Conservation (phyloP, 2,329 filamentous ascomycete species). For the Sarocladium kiliense region DNA sequence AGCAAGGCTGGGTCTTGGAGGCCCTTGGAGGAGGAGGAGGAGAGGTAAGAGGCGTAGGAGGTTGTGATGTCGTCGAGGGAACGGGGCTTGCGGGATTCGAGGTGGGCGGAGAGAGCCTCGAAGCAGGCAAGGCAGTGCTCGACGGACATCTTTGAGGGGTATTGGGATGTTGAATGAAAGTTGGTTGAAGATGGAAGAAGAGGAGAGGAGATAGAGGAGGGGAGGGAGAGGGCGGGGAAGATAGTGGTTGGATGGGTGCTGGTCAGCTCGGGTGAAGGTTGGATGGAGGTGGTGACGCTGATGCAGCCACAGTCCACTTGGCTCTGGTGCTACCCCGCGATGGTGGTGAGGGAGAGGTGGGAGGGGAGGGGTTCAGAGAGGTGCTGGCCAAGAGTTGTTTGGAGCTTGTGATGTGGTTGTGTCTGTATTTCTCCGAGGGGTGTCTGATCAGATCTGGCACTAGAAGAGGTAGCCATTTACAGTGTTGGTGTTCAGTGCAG, state of each 20-base stretch:
- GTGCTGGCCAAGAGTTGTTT: neutral
- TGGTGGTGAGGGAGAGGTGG: neutral
- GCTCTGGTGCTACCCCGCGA: neutral
- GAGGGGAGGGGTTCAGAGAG: neutral
- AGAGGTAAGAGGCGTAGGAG: slow-evolving; percentile 46
- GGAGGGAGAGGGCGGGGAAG: neutral
- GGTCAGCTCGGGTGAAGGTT: neutral
- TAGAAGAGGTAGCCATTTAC: no score
- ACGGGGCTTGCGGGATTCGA: slow-evolving; percentile 64
- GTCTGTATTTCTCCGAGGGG: neutral
- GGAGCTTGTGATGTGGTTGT: neutral
- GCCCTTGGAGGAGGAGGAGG: slow-evolving; percentile 13
- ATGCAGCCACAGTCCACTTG: neutral
- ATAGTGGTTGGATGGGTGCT: neutral
- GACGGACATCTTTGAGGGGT: slow-evolving; percentile 29
- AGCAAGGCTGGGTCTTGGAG: slow-evolving; percentile 32
- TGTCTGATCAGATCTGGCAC: neutral
- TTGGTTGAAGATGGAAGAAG: neutral
- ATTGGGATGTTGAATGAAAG: neutral
- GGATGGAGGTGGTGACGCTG: neutral
- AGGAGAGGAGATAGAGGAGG: neutral
- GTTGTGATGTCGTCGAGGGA: slow-evolving; percentile 64
- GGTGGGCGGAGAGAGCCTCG: slow-evolving; percentile 73
- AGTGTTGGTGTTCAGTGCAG: no score
- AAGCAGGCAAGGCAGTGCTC: slow-evolving; percentile 88